phyloP scores from a whole-genome alignment of 2,329 filamentous ascomycete species.

The Colletotrichum graminicola region DNA sequence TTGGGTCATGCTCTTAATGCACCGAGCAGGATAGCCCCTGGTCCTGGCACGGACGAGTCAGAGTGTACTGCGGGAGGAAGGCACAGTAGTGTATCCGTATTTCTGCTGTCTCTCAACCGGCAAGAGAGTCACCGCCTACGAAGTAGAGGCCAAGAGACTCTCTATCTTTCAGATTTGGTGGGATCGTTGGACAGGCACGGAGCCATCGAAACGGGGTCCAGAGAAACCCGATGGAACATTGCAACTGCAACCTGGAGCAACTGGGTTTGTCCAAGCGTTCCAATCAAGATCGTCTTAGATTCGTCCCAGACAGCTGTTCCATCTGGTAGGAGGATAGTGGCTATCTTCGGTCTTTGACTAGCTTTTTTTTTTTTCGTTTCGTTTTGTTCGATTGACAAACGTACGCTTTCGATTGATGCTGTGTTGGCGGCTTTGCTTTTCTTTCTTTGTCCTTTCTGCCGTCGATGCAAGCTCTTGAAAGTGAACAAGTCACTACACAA shows the following conservation, averaged over 20 bases:
- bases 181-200: neutral
- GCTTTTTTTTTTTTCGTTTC: constrained; percentile 3
- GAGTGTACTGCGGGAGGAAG: constrained; percentile 30
- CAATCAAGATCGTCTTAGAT: constrained; percentile 2
- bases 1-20: neutral
- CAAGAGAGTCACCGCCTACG: neutral
- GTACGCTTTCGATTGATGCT: constrained; percentile 1
- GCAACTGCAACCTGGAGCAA: neutral
- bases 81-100: too few relatives aligned
- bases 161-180: neutral
- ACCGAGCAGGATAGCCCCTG: constrained; percentile 14
- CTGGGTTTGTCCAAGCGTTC: constrained; percentile 1
- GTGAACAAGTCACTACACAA: neutral
- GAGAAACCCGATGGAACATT: constrained; percentile 8
- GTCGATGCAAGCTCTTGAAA: neutral
- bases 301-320: neutral
- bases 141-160: neutral
- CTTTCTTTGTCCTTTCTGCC: neutral
- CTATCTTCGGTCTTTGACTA: neutral
- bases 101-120: neutral
- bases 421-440: neutral
- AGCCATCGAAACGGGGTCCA: neutral
- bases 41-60: constrained; percentile 31
- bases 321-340: constrained; percentile 6
- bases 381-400: neutral